phyloP scores from a whole-genome alignment of 2,329 filamentous ascomycete genomes.

The Stagonosporopsis chrysanthemi region DNA sequence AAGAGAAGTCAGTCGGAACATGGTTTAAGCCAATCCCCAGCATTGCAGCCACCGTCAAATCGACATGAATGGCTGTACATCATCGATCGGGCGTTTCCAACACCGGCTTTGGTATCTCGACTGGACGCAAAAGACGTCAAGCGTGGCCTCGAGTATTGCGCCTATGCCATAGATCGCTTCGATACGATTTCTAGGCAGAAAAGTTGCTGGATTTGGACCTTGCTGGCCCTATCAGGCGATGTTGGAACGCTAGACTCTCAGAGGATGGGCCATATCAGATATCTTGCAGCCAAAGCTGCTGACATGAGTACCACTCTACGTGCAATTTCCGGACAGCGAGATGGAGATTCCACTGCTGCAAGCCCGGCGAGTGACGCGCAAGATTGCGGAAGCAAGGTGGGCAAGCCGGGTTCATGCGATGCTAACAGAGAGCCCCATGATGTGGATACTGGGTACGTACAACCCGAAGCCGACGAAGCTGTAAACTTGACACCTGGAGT shows the following conservation, averaged over 20 bases:
- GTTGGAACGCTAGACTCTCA: slow-evolving; percentile 76
- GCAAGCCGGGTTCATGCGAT: not conserved
- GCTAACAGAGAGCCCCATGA: not conserved
- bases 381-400: not conserved
- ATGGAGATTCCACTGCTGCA: not conserved
- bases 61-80: slow-evolving; percentile 45
- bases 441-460: slow-evolving; percentile 2
- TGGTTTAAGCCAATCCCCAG: slow-evolving; percentile 6
- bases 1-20: slow-evolving; percentile 51
- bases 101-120: slow-evolving; percentile 58
- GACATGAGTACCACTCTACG: slow-evolving; percentile 57
- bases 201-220: slow-evolving; percentile 84
- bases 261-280: slow-evolving; percentile 78
- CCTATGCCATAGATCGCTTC: slow-evolving; percentile 68
- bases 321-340: slow-evolving; percentile 8
- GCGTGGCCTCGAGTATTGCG: slow-evolving; percentile 68
- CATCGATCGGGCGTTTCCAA: slow-evolving; percentile 51
- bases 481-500: not conserved
- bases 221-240: slow-evolving; percentile 78
- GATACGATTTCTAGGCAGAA: slow-evolving; percentile 68
- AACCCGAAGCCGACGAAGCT: not conserved
- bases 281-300: slow-evolving; percentile 79
- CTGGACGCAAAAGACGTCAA: slow-evolving; percentile 71
- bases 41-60: slow-evolving; percentile 40
- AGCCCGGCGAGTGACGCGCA: not conserved